phyloP scores from a whole-genome alignment of 1,284 basidiomycete species.

The Pisolithus thermaeus region DNA sequence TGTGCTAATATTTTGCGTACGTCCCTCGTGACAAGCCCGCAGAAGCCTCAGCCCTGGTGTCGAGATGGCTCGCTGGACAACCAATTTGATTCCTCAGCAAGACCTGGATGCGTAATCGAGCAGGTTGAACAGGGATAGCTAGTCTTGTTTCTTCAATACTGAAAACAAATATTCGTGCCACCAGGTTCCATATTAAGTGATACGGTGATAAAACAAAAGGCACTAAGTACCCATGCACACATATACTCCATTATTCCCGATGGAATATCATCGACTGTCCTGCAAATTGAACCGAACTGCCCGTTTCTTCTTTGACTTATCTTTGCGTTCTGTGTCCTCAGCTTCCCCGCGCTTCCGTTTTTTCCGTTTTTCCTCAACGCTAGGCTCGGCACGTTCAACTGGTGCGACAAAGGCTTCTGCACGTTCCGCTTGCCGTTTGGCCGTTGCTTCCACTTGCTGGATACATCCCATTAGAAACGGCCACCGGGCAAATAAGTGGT shows the following conservation, averaged over 20 bases:
- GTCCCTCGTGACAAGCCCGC: conserved; percentile 66
- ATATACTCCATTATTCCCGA: background rate
- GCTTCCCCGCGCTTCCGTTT: conserved; percentile 38
- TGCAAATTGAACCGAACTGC: conserved; percentile 17
- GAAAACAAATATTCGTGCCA: no score
- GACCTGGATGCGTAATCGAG: no score
- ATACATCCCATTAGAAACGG: conserved; percentile 9
- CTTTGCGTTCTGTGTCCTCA: conserved; percentile 5
- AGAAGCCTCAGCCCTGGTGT: conserved; percentile 51
- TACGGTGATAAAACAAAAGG: no score
- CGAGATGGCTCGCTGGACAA: conserved; percentile 49
- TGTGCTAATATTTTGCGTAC: conserved; percentile 26
- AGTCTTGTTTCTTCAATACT: background rate
- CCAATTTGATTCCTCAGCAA: conserved; percentile 29
- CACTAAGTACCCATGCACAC: conserved; percentile 3
- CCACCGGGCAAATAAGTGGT: background rate
- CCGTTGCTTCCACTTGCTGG: conserved; percentile 72
- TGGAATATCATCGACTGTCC: conserved; percentile 2
- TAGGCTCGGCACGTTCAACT: conserved; percentile 60
- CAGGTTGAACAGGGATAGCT: no score
- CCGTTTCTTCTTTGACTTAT: conserved; percentile 16
- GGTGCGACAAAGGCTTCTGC: conserved; percentile 85
- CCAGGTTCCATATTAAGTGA: no score
- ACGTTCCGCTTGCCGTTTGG: conserved; percentile 67
- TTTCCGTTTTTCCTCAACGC: conserved; percentile 71